Percentiles rank a stretch among this genome's conserved stretches.
Conservation (phyloP, 805 yeast species). For the Cyberlindnera bimundalis region DNA sequence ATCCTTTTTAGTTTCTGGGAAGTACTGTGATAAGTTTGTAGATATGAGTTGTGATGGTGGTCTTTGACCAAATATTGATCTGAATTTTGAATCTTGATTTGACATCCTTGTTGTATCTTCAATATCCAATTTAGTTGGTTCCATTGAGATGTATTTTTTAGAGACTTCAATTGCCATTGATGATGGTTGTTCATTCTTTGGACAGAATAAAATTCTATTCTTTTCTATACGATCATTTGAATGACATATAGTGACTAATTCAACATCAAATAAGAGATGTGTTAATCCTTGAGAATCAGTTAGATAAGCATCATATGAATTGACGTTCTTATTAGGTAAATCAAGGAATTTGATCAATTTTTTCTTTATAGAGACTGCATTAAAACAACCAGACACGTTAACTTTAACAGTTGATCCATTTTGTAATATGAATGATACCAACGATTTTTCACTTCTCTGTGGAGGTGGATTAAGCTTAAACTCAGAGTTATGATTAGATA, state of each 20-base stretch:
- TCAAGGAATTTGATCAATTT: constrained; percentile 61
- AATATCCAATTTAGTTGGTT: constrained; percentile 16
- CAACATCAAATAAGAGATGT: constrained; percentile 66
- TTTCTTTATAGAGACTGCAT: constrained; percentile 72
- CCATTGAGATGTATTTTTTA: constrained; percentile 33
- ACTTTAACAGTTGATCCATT: constrained; percentile 70
- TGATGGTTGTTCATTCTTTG: constrained; percentile 60
- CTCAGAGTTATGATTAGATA: constrained; percentile 16
- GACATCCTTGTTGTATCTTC: constrained; percentile 4
- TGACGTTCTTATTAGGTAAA: constrained; percentile 39
- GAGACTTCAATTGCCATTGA: constrained; percentile 56
- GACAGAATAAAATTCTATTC: constrained; percentile 64
- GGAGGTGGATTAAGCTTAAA: constrained; percentile 23
- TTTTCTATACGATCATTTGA: constrained; percentile 69
- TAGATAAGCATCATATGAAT: constrained; percentile 59
- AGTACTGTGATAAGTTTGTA: constrained; percentile 82
- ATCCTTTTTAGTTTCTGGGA: constrained; percentile 75
- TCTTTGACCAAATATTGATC: constrained; percentile 72
- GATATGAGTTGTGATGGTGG: constrained; percentile 94
- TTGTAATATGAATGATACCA: constrained; percentile 67
- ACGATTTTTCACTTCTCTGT: constrained; percentile 17
- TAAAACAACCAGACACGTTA: constrained; percentile 74
- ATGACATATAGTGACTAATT: constrained; percentile 77
- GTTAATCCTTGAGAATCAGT: constrained; percentile 40
- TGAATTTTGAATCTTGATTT: constrained; percentile 25